These are phyloP conservation scores for Pleurotus djamor DNA, from an alignment of 768 basidiomycete species.

Conservation along the genomic window DNA sequence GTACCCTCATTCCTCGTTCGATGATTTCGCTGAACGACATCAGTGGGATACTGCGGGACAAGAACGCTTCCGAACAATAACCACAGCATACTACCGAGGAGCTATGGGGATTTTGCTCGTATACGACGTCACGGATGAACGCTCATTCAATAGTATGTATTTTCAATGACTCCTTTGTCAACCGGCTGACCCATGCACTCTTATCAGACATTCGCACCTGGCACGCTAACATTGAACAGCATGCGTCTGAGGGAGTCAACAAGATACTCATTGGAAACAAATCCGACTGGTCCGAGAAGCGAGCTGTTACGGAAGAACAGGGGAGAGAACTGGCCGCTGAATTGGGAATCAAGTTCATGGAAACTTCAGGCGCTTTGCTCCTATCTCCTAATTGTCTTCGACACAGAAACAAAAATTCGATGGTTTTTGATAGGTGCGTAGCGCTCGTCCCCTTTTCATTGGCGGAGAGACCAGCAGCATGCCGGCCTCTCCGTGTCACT, in stretches of 20 bases:
- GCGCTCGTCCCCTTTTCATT: too few species aligned
- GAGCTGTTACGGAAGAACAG: conserved; percentile 87
- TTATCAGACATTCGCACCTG: conserved; percentile 91
- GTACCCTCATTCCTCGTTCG: conserved; percentile 22
- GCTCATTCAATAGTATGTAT: conserved; percentile 92
- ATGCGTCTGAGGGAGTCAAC: conserved; percentile 98
- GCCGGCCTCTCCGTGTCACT: too few species aligned
- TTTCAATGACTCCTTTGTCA: not conserved
- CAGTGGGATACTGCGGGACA: conserved; percentile 99
- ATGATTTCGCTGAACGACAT: conserved; percentile 7
- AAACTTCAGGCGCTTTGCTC: too few species aligned
- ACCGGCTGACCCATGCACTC: not conserved
- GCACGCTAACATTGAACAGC: conserved; percentile 98
- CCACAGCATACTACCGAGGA: conserved; percentile 98
- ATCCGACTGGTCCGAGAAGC: conserved; percentile 97
- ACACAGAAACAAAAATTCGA: too few species aligned
- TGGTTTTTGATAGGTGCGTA: too few species aligned
- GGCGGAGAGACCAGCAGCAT: too few species aligned
- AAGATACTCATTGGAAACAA: conserved; percentile 99
- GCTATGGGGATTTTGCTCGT: conserved; percentile 98
- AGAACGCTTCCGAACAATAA: conserved; percentile 98
- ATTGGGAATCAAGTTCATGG: conserved; percentile 95
- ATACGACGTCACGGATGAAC: conserved; percentile 96
- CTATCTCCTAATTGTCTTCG: too few species aligned
- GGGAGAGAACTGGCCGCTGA: conserved; percentile 91